Evolutionary conservation across 2,329 filamentous ascomycete species (phyloP), one percentile per base, ranked within the genome.

Genomic region (Incumbomyces delicatus): DNA sequence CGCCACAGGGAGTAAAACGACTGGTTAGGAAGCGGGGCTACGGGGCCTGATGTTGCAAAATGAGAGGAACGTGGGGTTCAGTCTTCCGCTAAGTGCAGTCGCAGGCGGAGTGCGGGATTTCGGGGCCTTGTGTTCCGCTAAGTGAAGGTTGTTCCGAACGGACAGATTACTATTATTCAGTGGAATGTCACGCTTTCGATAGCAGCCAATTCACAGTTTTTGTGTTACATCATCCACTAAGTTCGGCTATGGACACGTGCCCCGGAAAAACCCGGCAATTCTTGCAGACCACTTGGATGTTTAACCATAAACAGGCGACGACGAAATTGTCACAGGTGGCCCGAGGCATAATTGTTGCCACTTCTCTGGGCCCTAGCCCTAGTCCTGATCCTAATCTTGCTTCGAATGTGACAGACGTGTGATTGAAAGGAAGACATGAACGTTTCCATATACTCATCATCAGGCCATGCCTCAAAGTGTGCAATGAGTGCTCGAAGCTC

Each of bases 391-490:
- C 14, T 42, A 7, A 29, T 12, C 40, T 32, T 32, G 2, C 17
- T 42, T 20, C 40, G 22, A 10, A 42, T 3, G 14, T 27, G 31
- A 3, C 3, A 10, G 4, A 33, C 3, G 10, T 16, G 13, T 3
- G 10, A 3, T 42, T 8, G 13, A 7, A 3, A 17, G 20, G 2
- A 6, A n/a, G 10, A 22, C 17, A 46, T 32, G 33, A 31, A 34
- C 13, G 10, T 29, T 32, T 20, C 50, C 29, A 35, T 54, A 41
- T 33, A 42, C 10, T 48, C 47, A 35, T 56, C 54, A 27, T 45
- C 43, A 13, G 54, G 52, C 54, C 54, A 56, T 2, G 3, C 17
- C 18, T 44, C 42, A 6, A 56, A 43, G 5, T 34, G 27, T 39
- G 33, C 42, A 34, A 44, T 48, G 6, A 49, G 37, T 13, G 16